A percentile compares a stretch with the other conserved stretches of the same genome.
phyloP scores from a whole-genome alignment of 805 yeast species.

The Blastobotrys muscicola region DNA sequence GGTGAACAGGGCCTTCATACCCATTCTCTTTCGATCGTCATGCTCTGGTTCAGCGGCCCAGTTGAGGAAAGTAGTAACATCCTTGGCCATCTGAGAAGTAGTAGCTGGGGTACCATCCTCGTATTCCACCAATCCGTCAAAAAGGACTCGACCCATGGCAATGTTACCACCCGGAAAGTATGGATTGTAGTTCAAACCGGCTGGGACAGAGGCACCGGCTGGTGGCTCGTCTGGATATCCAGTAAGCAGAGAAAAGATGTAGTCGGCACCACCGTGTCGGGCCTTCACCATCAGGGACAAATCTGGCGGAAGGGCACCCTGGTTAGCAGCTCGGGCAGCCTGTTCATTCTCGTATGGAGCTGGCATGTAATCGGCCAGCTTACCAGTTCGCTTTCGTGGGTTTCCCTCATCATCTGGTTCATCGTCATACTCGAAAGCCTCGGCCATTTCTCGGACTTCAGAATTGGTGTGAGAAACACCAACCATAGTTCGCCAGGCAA shows the following conservation, averaged over 20 bases:
- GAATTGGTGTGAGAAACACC: constrained; percentile 89
- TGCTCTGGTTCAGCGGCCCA: constrained; percentile 99
- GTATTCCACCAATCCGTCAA: constrained; percentile 94
- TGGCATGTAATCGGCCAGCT: constrained; percentile 89
- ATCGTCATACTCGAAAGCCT: constrained; percentile 95
- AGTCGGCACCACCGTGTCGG: constrained; percentile 96
- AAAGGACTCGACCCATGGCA: constrained; percentile 98
- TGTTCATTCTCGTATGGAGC: constrained; percentile 96
- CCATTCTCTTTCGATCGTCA: constrained; percentile 94
- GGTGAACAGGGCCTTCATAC: constrained; percentile 83
- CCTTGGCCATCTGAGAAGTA: constrained; percentile 98
- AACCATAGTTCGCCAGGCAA: constrained; percentile 97
- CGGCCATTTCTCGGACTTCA: constrained; percentile 90
- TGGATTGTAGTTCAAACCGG: constrained; percentile 96
- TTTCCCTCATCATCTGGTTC: constrained; percentile 94
- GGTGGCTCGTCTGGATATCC: constrained; percentile 99
- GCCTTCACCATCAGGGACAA: constrained; percentile 95
- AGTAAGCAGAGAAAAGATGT: constrained; percentile 87
- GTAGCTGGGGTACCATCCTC: constrained; percentile 99
- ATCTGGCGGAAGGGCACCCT: constrained; percentile 98
- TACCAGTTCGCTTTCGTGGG: constrained; percentile 97
- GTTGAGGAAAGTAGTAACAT: constrained; percentile 88
- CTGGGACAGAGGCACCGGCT: constrained; percentile 89
- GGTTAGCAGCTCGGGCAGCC: constrained; percentile 99
- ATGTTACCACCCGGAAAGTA: constrained; percentile 99